Conservation (phyloP, 768 basidiomycete species). For the Trametes coccinea region DNA sequence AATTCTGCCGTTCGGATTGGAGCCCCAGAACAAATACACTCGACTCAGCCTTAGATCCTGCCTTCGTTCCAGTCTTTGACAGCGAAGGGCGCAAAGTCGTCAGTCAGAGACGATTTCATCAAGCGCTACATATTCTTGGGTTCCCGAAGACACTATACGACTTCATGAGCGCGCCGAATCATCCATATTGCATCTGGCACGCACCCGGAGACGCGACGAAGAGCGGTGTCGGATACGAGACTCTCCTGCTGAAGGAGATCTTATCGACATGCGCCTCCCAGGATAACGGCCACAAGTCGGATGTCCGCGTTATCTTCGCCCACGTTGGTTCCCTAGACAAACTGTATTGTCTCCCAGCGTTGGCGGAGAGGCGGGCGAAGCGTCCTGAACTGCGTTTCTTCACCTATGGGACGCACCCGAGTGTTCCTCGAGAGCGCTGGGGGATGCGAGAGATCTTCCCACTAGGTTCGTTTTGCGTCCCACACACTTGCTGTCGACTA, state of each 20-base stretch:
- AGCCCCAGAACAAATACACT: constrained; percentile 3
- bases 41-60: constrained; percentile 21
- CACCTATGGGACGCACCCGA: constrained; percentile 66
- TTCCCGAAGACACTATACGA: constrained; percentile 52
- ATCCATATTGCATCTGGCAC: constrained; percentile 53
- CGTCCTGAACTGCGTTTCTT: constrained; percentile 56
- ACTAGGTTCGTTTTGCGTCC: constrained; percentile 46
- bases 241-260: constrained; percentile 42
- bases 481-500: neutral
- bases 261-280: constrained; percentile 46
- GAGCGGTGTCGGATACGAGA: constrained; percentile 42
- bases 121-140: constrained; percentile 40
- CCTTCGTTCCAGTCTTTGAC: constrained; percentile 15
- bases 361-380: constrained; percentile 49
- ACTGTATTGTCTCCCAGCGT: constrained; percentile 48
- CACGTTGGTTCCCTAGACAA: constrained; percentile 57
- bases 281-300: constrained; percentile 38
- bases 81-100: constrained; percentile 5
- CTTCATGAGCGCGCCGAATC: constrained; percentile 41
- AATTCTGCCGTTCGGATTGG: constrained; percentile 33
- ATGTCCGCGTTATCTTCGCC: constrained; percentile 59
- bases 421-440: constrained; percentile 53
- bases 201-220: constrained; percentile 35
- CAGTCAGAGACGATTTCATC: constrained; percentile 29
- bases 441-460: constrained; percentile 69